Evolutionary conservation across 192 early-diverging fungal species (phyloP).

Genomic region (Coemansia sp.): DNA sequence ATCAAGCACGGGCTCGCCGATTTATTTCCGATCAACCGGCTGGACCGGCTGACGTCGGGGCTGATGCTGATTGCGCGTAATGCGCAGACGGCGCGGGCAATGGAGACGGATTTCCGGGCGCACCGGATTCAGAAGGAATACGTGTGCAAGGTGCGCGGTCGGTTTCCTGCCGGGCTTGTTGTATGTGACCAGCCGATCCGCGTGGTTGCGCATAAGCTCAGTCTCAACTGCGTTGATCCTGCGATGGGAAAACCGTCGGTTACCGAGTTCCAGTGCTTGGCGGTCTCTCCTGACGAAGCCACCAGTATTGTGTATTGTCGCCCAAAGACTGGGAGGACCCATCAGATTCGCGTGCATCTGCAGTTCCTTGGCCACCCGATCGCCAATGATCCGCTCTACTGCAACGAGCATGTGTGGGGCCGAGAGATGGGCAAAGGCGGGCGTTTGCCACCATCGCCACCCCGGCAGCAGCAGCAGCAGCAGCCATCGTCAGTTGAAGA

Average conservation of each 20-base stretch:
- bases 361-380: conserved; percentile 92
- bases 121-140: conserved; percentile 85
- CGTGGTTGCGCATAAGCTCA: conserved; percentile 82
- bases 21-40: conserved; percentile 76
- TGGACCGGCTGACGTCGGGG: conserved; percentile 94
- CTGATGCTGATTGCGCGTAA: conserved; percentile 77
- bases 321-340: conserved; percentile 91
- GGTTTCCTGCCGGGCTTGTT: conserved; percentile 67
- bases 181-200: conserved; percentile 82
- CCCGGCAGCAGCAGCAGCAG: not conserved
- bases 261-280: conserved; percentile 69
- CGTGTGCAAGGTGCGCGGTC: conserved; percentile 81
- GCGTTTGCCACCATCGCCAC: not conserved
- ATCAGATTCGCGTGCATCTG: conserved; percentile 96
- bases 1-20: conserved; percentile 61
- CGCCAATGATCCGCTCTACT: conserved; percentile 93
- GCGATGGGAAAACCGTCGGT: conserved; percentile 76
- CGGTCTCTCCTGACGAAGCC: conserved; percentile 59
- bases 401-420: conserved; percentile 73
- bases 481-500: not conserved
- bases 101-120: conserved; percentile 66
- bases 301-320: conserved; percentile 77
- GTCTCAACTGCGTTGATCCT: conserved; percentile 81
- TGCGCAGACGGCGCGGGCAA: conserved; percentile 58
- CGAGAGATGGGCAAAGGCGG: conserved; percentile 57